These are phyloP conservation scores for Starmerella sp. DNA, from an alignment of 805 yeast species.

Conservation along the genomic window DNA sequence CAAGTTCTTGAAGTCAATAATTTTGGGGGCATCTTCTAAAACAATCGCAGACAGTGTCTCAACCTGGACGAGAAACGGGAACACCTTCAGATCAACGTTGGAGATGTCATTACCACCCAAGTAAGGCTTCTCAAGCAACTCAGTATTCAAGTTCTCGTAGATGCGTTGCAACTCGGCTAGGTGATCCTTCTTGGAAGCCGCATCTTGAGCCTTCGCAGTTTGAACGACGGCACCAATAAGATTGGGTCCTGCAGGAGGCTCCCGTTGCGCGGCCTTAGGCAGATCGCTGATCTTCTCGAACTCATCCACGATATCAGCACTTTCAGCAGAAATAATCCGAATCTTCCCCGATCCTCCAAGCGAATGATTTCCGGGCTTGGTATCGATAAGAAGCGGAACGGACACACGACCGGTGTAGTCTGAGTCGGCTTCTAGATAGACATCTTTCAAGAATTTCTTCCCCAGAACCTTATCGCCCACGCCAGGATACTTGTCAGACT, in stretches of 20 bases:
- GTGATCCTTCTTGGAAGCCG: constrained; percentile 51
- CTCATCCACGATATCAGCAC: constrained; percentile 76
- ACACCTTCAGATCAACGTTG: constrained; percentile 80
- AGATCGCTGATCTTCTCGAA: constrained; percentile 44
- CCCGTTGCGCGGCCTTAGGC: constrained; percentile 35
- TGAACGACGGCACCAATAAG: constrained; percentile 62
- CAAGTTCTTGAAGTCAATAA: constrained; percentile 62
- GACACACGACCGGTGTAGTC: constrained; percentile 74
- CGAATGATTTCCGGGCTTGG: constrained; percentile 38
- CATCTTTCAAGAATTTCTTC: constrained; percentile 47
- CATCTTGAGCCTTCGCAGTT: constrained; percentile 69
- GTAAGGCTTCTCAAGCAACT: constrained; percentile 31
- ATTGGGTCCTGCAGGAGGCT: constrained; percentile 50
- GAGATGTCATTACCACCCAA: constrained; percentile 59
- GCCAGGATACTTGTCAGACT: constrained; percentile 33
- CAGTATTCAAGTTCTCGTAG: constrained; percentile 34
- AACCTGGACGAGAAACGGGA: constrained; percentile 73
- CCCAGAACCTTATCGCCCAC: constrained; percentile 52
- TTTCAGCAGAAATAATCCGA: constrained; percentile 74
- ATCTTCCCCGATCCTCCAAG: constrained; percentile 31
- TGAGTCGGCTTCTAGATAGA: constrained; percentile 66
- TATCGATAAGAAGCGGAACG: constrained; percentile 90
- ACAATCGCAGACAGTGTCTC: constrained; percentile 87
- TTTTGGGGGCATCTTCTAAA: constrained; percentile 72
- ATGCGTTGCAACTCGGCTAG: constrained; percentile 46